Evolutionary conservation across 108 stramenopile species (phyloP), one percentile per base, ranked within the genome.

Genomic region (Asterionellopsis glacialis): DNA sequence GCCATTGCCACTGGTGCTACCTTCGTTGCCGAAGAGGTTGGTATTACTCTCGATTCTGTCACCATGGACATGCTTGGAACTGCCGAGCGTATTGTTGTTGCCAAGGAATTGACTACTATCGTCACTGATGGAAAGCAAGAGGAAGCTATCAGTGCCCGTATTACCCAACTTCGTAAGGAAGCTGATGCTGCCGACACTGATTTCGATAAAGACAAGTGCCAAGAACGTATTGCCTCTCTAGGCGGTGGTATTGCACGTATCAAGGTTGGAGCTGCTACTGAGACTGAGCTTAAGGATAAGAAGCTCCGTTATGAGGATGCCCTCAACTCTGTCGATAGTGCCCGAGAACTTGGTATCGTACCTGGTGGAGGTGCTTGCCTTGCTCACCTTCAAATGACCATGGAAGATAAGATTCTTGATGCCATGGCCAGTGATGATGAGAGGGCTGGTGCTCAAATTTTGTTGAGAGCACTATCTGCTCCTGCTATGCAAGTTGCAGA

Each of bases 231-330:
- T 48, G 95, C 97, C 24, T 88, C 97, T 13, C 83, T 98, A 19
- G 97, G 97, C 0, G 97, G 97, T 33, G 97, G 97, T 41, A 96
- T 96, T 67, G 95, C 95, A 40, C 80, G 95, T 21, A 98, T 98
- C 74, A 98, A 98, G 89, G 91, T 98, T 39, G 97, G 97, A 42
- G 97, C 97, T 13, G 97, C 97, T 16, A 98, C 97, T 18, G 97
- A 98, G 79, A 98, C 97, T 12, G 97, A 98, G 70, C 71, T 98
- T 45, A 98, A 96, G 91, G 97, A 98, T 72, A 98, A 98, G 87
- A 96, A 96, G 80, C 89, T 98, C 24, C 84, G 97, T 40, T 96
- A 96, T 72, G 97, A 96, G 61, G 97, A 95, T 81, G 97, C 97
- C 40, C 66, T 98, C 38, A 98, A 98, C 79, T 94, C 93, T 5